Evolutionary conservation across 2,329 filamentous ascomycete genomes (phyloP).

Genomic region (Stachybotrys chlorohalonatus): DNA sequence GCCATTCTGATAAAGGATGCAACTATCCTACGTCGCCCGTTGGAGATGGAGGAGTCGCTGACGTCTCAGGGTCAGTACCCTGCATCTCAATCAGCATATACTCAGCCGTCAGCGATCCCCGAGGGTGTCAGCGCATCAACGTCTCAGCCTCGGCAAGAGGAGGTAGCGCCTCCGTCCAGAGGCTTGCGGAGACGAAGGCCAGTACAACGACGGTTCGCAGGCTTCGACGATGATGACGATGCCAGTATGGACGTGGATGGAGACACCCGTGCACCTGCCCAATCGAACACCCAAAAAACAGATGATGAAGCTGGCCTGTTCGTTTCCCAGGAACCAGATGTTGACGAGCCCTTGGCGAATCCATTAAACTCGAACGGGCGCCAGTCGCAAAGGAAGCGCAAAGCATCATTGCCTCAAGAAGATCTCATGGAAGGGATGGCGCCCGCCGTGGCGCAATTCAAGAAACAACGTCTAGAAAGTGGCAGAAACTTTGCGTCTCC

Average conservation of each 20-base stretch:
- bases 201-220: conserved; percentile 56
- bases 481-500: conserved; percentile 34
- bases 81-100: neutral
- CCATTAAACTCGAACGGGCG: conserved; percentile 8
- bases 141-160: conserved; percentile 12
- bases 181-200: conserved; percentile 15
- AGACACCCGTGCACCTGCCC: conserved; percentile 4
- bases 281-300: conserved; percentile 1
- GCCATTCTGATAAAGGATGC: conserved; percentile 78
- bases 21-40: conserved; percentile 56
- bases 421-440: conserved; percentile 64
- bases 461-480: conserved; percentile 62
- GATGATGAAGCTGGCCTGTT: conserved; percentile 41
- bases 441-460: conserved; percentile 68
- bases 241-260: conserved; percentile 23
- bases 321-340: conserved; percentile 39
- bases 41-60: conserved; percentile 38
- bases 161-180: conserved; percentile 12
- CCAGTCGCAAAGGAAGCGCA: conserved; percentile 34
- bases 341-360: conserved; percentile 9
- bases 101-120: neutral
- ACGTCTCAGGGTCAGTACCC: conserved; percentile 9
- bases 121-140: conserved; percentile 4
- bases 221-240: conserved; percentile 48
- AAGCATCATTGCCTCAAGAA: conserved; percentile 31